A percentile compares a stretch with the other conserved stretches of the same genome.
phyloP scores from a whole-genome alignment of 345 rosid genomes.

The Corymbia maculata region DNA sequence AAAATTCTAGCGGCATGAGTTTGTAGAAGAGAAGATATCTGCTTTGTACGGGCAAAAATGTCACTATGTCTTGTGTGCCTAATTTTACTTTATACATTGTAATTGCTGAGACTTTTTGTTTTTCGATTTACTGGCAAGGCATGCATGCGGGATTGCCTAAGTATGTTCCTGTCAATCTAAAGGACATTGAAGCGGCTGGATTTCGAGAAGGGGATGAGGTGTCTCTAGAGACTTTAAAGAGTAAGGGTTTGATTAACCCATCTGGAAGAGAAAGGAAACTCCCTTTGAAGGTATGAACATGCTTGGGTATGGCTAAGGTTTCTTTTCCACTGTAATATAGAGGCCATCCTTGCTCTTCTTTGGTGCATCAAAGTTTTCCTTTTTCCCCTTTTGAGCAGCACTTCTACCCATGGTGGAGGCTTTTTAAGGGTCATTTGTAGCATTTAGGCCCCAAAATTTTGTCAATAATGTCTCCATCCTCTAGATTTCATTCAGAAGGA shows the following conservation, averaged over 20 bases:
- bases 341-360: not conserved
- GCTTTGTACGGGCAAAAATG: not conserved
- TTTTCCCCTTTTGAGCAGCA: not conserved
- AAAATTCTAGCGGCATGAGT: not conserved
- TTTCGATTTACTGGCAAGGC: constrained; percentile 32
- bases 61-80: not conserved
- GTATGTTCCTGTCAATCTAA: constrained; percentile 72
- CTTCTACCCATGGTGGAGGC: not conserved
- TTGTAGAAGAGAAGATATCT: not conserved
- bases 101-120: not conserved
- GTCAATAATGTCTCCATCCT: too few relatives aligned
- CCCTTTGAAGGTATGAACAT: constrained; percentile 63
- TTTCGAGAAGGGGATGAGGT: constrained; percentile 89
- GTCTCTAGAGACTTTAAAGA: constrained; percentile 62
- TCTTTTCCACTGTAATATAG: not conserved
- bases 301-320: not conserved
- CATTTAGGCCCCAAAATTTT: not conserved
- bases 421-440: not conserved
- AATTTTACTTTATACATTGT: not conserved
- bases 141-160: constrained; percentile 83
- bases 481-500: not conserved
- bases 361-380: not conserved
- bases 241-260: constrained; percentile 80
- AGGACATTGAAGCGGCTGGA: constrained; percentile 69
- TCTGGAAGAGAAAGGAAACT: constrained; percentile 92